These are phyloP conservation scores for Butyriboletus loyo DNA, from an alignment of 768 basidiomycete genomes.

Conservation along the genomic window DNA sequence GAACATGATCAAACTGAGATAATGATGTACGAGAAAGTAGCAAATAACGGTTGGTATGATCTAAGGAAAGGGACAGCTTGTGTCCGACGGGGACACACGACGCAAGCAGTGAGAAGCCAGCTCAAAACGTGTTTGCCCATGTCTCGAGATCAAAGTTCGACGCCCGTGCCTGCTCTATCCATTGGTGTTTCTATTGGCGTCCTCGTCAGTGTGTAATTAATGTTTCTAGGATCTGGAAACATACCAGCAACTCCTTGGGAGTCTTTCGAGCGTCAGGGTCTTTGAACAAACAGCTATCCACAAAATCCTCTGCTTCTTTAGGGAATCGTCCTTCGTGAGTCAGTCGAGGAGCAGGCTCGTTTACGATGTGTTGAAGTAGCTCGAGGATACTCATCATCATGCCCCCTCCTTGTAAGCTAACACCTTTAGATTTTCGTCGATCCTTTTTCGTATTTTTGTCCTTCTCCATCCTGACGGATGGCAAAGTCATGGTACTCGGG, in stretches of 20 bases:
- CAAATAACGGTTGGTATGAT: slow-evolving; percentile 28
- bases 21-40: slow-evolving; percentile 29
- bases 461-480: slow-evolving; percentile 35
- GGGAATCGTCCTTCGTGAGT: slow-evolving; percentile 74
- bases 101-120: slow-evolving; percentile 16
- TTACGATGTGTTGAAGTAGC: slow-evolving; percentile 95
- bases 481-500: slow-evolving; percentile 54
- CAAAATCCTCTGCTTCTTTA: slow-evolving; percentile 73
- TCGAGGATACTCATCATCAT: slow-evolving; percentile 99
- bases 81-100: slow-evolving; percentile 4
- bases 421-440: slow-evolving; percentile 86
- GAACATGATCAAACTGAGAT: slow-evolving; percentile 28
- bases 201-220: slow-evolving; percentile 10
- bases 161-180: slow-evolving; percentile 64
- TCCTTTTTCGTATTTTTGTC: slow-evolving; percentile 63
- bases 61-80: slow-evolving; percentile 14
- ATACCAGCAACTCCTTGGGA: slow-evolving; percentile 82
- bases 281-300: slow-evolving; percentile 88
- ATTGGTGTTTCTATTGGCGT: slow-evolving; percentile 58
- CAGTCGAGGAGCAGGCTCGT: slow-evolving; percentile 92
- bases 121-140: slow-evolving; percentile 76
- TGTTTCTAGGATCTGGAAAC: neutral
- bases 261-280: slow-evolving; percentile 81
- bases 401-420: slow-evolving; percentile 88
- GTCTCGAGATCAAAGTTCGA: slow-evolving; percentile 70